A percentile compares a stretch with the other conserved stretches of the same genome.
Evolutionary conservation across 768 basidiomycete species (phyloP).

Genomic region (Lentinula detonsa): DNA sequence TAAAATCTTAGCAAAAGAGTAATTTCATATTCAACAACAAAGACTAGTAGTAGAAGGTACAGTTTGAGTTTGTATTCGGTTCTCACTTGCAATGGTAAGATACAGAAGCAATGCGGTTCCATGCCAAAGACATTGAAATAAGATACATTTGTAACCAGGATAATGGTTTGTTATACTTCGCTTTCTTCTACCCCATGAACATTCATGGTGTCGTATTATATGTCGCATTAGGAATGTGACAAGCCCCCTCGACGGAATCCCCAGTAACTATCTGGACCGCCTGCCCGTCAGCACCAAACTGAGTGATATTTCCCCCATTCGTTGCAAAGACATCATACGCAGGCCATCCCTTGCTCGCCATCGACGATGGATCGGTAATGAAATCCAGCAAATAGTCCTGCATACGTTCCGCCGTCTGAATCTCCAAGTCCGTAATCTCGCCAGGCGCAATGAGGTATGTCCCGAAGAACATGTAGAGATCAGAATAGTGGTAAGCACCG

Average conservation of each 20-base stretch:
- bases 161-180: too few species aligned
- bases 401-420: slow-evolving; percentile 9
- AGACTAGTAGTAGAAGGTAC: too few species aligned
- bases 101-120: too few species aligned
- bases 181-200: neutral
- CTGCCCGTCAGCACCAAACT: slow-evolving; percentile 8
- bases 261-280: slow-evolving; percentile 8
- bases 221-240: neutral
- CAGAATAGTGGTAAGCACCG: slow-evolving; percentile 13
- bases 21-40: too few species aligned
- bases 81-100: too few species aligned
- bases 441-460: slow-evolving; percentile 10
- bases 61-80: too few species aligned
- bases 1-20: too few species aligned
- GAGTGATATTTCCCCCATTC: slow-evolving; percentile 7
- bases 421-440: slow-evolving; percentile 9
- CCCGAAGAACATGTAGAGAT: slow-evolving; percentile 16
- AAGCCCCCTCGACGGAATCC: slow-evolving; percentile 7
- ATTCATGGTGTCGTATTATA: neutral
- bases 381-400: slow-evolving; percentile 15
- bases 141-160: neutral
- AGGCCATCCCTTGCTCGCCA: slow-evolving; percentile 10
- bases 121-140: neutral
- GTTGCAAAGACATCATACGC: slow-evolving; percentile 3
- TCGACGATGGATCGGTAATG: slow-evolving; percentile 11